A percentile compares a stretch with the other conserved stretches of the same genome.
phyloP scores from a whole-genome alignment of 1,284 basidiomycete species.

The Austroboletus novae-zelandiae region DNA sequence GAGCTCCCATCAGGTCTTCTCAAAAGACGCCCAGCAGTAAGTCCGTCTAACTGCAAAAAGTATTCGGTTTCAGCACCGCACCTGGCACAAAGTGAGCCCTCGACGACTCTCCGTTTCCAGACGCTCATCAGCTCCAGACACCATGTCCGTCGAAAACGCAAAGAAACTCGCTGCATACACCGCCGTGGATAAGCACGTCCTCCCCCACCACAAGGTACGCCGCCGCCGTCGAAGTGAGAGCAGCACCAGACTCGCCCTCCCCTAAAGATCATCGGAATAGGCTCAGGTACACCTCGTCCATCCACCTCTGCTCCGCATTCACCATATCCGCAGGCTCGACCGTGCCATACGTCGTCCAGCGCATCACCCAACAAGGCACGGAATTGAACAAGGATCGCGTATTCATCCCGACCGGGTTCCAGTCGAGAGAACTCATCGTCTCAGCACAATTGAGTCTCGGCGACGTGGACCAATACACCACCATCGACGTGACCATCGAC shows the following conservation, averaged over 20 bases:
- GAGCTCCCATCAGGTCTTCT: too few relatives aligned
- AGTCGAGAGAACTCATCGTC: slow-evolving; percentile 94
- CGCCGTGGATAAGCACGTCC: slow-evolving; percentile 90
- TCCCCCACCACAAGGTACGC: slow-evolving; percentile 77
- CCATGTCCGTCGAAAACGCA: slow-evolving; percentile 61
- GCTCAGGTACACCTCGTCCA: slow-evolving; percentile 57
- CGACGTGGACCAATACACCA: slow-evolving; percentile 89
- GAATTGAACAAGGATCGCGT: slow-evolving; percentile 77
- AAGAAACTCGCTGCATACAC: slow-evolving; percentile 93
- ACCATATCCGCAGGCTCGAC: slow-evolving; percentile 70
- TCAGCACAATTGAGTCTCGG: slow-evolving; percentile 78
- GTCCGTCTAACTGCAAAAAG: too few relatives aligned
- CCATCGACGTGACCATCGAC: slow-evolving; percentile 94
- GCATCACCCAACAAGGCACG: slow-evolving; percentile 84
- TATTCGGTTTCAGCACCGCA: too few relatives aligned
- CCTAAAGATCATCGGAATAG: slow-evolving; percentile 82
- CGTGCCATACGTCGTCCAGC: slow-evolving; percentile 96
- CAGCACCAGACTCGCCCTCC: slow-evolving; percentile 2
- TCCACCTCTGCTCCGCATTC: neutral
- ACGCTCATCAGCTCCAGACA: slow-evolving; percentile 7
- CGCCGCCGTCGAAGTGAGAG: too few relatives aligned
- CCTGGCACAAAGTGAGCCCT: slow-evolving; percentile 6
- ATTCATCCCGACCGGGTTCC: slow-evolving; percentile 95
- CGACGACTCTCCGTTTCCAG: neutral
- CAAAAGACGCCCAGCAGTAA: too few relatives aligned